Conservation (phyloP, 2,329 filamentous ascomycete species). For the Helotiales sp. region DNA sequence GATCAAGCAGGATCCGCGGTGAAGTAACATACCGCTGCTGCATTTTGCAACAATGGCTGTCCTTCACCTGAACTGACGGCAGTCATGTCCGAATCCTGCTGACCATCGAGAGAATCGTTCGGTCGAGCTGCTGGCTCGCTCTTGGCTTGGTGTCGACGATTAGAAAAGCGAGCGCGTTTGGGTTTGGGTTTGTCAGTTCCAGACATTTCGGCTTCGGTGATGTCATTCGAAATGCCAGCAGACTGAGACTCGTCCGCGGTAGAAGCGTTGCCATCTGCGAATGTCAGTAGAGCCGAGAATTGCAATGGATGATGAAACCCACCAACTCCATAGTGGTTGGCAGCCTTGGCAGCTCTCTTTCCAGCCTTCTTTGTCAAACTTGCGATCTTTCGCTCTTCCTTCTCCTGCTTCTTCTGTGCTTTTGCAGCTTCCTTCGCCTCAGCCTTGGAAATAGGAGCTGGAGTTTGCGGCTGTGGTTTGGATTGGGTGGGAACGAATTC, state of each 20-base stretch:
- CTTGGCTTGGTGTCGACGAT: conserved; percentile 35
- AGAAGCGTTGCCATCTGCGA: conserved; percentile 18
- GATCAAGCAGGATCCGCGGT: conserved; percentile 1
- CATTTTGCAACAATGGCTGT: conserved; percentile 26
- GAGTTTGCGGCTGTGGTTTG: conserved; percentile 2
- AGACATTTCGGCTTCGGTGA: conserved; percentile 17
- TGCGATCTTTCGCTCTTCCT: conserved; percentile 31
- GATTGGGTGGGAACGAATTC: conserved; percentile 45
- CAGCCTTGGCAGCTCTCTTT: conserved; percentile 26
- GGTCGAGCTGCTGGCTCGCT: conserved; percentile 34
- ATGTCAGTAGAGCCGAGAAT: neutral
- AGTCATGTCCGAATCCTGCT: conserved; percentile 34
- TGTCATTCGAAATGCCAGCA: conserved; percentile 16
- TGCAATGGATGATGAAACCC: neutral
- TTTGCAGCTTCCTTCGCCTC: conserved; percentile 29
- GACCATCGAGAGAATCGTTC: conserved; percentile 33
- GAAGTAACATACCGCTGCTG: conserved; percentile 22
- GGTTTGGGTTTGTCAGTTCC: conserved; percentile 25
- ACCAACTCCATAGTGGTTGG: conserved; percentile 15
- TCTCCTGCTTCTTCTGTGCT: conserved; percentile 32
- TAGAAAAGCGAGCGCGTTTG: conserved; percentile 29
- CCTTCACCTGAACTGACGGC: conserved; percentile 33
- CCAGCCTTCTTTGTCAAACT: conserved; percentile 32
- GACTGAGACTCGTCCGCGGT: conserved; percentile 19
- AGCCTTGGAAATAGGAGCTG: conserved; percentile 20